Conservation (phyloP, 306 rosid genomes). For the Echinosophora koreensis region DNA sequence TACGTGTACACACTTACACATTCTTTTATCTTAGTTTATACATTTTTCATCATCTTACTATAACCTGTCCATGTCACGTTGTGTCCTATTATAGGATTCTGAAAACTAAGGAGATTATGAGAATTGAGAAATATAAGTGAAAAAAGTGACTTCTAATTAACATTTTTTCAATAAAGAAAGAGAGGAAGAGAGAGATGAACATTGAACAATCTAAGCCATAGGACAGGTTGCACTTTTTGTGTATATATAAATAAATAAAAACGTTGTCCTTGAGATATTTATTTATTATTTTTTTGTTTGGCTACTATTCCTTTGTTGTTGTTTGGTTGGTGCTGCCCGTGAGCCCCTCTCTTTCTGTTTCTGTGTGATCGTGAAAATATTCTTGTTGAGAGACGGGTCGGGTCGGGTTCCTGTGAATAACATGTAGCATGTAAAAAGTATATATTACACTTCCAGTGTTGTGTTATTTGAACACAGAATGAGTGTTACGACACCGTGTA, state of each 20-base stretch:
- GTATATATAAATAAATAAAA: slow-evolving; percentile 43
- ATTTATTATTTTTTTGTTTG: slow-evolving; percentile 31
- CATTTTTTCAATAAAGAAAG: slow-evolving; percentile 14
- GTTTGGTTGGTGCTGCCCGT: slow-evolving; percentile 78
- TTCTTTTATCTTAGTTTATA: neutral
- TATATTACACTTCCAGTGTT: slow-evolving; percentile 5
- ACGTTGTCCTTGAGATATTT: slow-evolving; percentile 26
- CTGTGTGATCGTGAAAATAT: slow-evolving; percentile 59
- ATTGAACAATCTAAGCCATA: slow-evolving; percentile 60
- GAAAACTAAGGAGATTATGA: too few relatives aligned
- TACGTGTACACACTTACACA: neutral
- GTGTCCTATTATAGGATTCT: too few relatives aligned
- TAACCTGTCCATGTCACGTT: too few relatives aligned
- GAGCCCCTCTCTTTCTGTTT: slow-evolving; percentile 62
- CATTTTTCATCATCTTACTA: too few relatives aligned
- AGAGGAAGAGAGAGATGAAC: slow-evolving; percentile 39
- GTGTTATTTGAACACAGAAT: too few relatives aligned
- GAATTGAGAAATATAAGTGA: neutral
- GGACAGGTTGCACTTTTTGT: slow-evolving; percentile 55
- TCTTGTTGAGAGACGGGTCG: slow-evolving; percentile 35
- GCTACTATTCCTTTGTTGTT: slow-evolving; percentile 57
- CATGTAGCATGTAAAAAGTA: neutral
- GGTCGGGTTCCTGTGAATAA: neutral
- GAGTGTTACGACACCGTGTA: too few relatives aligned
- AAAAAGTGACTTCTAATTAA: neutral